phyloP scores from a whole-genome alignment of 164 flowering plant genomes.

The Vitis rotundifolia region DNA sequence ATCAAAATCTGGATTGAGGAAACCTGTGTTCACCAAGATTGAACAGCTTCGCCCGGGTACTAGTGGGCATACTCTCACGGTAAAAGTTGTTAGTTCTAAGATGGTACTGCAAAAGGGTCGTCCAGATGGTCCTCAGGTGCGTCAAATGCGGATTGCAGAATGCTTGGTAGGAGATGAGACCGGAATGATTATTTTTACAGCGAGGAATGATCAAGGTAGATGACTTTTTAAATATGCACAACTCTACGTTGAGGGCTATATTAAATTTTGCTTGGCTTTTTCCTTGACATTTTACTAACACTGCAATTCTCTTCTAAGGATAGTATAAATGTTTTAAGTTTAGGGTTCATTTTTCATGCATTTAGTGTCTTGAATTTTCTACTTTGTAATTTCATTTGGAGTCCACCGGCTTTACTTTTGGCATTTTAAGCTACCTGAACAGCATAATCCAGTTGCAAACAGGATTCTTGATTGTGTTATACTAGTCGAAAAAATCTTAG shows the following conservation, averaged over 20 bases:
- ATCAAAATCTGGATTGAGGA: conserved; percentile 35
- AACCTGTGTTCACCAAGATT: conserved; percentile 47
- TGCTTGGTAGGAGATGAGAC: conserved; percentile 51
- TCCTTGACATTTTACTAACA: neutral
- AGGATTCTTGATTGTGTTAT: no score
- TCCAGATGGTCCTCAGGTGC: conserved; percentile 37
- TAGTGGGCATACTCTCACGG: conserved; percentile 41
- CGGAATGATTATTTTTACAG: conserved; percentile 45
- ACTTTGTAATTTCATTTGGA: no score
- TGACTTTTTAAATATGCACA: neutral
- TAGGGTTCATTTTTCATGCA: no score
- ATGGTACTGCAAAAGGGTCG: conserved; percentile 43
- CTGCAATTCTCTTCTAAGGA: no score
- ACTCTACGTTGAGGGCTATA: neutral
- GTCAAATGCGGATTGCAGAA: conserved; percentile 50
- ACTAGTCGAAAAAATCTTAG: no score
- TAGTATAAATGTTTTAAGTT: no score
- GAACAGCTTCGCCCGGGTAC: conserved; percentile 49
- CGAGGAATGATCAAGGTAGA: conserved; percentile 46
- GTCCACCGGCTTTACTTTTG: no score
- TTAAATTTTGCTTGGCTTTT: no score
- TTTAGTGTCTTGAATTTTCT: no score
- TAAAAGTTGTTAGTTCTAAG: conserved; percentile 46
- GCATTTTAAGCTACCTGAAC: no score
- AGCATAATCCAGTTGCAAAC: no score